Evolutionary conservation across 345 rosid genomes (phyloP).

Genomic region (Citrus sp.): DNA sequence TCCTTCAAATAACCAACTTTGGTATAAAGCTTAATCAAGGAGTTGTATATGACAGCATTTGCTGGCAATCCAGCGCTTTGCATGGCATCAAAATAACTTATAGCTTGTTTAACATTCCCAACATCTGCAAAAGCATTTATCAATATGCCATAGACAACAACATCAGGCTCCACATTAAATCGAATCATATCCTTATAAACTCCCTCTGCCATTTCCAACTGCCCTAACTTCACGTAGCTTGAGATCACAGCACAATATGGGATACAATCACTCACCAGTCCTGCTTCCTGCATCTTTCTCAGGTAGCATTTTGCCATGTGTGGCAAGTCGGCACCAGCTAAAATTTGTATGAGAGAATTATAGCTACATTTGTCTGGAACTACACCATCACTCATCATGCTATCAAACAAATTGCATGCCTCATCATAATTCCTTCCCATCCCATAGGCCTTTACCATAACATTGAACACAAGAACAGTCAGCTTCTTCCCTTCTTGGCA

Average conservation of each 20-base stretch:
- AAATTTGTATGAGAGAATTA: conserved; percentile 62
- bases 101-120: conserved; percentile 64
- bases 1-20: conserved; percentile 70
- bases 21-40: conserved; percentile 83
- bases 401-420: conserved; percentile 69
- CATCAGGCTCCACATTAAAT: conserved; percentile 53
- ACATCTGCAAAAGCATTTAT: conserved; percentile 81
- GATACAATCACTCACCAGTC: conserved; percentile 63
- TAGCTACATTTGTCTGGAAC: conserved; percentile 72
- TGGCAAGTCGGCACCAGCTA: conserved; percentile 60
- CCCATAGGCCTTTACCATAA: conserved; percentile 90
- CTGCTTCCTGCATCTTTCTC: conserved; percentile 67
- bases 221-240: conserved; percentile 67
- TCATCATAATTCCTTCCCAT: conserved; percentile 48
- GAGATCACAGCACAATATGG: conserved; percentile 76
- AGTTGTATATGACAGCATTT: conserved; percentile 58
- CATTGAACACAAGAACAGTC: conserved; percentile 69
- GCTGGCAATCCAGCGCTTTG: conserved; percentile 53
- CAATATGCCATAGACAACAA: conserved; percentile 69
- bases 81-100: conserved; percentile 55
- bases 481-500: conserved; percentile 53
- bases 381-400: conserved; percentile 62
- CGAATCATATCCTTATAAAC: conserved; percentile 63
- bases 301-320: conserved; percentile 50
- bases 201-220: conserved; percentile 61